A percentile compares a stretch with the other conserved stretches of the same genome.
These are phyloP conservation scores for Phaeoacremonium minimum DNA, from an alignment of 2,329 filamentous ascomycete genomes.

Conservation along the genomic window DNA sequence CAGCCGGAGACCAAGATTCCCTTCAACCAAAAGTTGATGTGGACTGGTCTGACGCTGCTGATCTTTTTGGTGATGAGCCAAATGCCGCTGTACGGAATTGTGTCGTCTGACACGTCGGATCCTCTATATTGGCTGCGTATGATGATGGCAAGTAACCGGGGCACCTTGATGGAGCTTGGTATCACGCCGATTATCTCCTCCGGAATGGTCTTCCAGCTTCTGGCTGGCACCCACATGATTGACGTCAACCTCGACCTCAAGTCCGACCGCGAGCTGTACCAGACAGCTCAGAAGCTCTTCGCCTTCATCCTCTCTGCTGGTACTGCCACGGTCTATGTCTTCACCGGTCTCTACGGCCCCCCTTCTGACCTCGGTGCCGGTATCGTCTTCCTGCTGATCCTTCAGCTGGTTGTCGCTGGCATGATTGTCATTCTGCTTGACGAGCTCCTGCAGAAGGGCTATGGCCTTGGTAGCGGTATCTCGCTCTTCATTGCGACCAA, in stretches of 20 bases:
- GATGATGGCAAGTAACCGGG: slow-evolving; percentile 99
- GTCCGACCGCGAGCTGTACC: slow-evolving; percentile 98
- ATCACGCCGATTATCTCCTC: slow-evolving; percentile 99
- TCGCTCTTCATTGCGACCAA: slow-evolving; percentile 99
- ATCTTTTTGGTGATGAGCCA: slow-evolving; percentile 99
- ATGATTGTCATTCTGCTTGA: slow-evolving; percentile 99
- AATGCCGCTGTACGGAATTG: slow-evolving; percentile 98
- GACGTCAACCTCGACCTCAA: slow-evolving; percentile 99
- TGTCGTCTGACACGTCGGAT: slow-evolving; percentile 97
- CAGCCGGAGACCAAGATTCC: slow-evolving; percentile 97
- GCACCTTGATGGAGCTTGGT: slow-evolving; percentile 92
- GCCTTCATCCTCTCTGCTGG: slow-evolving; percentile 97
- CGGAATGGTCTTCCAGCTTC: slow-evolving; percentile 99
- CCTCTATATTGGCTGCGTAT: slow-evolving; percentile 99
- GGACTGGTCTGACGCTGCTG: slow-evolving; percentile 88
- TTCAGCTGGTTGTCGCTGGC: slow-evolving; percentile 95
- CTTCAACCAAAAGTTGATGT: slow-evolving; percentile 98
- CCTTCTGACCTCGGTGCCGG: slow-evolving; percentile 95
- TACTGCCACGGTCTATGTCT: slow-evolving; percentile 95
- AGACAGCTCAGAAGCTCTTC: slow-evolving; percentile 98
- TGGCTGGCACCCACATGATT: slow-evolving; percentile 98
- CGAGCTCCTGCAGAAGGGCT: slow-evolving; percentile 98
- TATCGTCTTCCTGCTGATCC: slow-evolving; percentile 96
- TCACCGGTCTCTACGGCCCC: slow-evolving; percentile 95
- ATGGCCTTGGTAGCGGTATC: slow-evolving; percentile 96